These are phyloP conservation scores for Stachybotrys echinatus DNA, from an alignment of 2,329 filamentous ascomycete genomes.

Conservation along the genomic window DNA sequence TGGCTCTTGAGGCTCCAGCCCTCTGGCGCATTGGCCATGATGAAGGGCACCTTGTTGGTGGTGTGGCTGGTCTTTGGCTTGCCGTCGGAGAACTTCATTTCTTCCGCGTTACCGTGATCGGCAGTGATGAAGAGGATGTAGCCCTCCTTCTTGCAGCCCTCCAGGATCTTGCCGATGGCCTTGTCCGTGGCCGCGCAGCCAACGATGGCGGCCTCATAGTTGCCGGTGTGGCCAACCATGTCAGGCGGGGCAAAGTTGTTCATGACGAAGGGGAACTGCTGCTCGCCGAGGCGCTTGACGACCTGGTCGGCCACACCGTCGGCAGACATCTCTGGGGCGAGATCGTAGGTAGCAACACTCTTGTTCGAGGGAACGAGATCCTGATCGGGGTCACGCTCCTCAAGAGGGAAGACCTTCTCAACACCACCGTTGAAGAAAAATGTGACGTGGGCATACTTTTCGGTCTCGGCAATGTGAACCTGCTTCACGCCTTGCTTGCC, in stretches of 20 bases:
- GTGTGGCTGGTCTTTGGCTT: slow-evolving; percentile 98
- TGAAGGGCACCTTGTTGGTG: slow-evolving; percentile 93
- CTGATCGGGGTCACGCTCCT: slow-evolving; percentile 78
- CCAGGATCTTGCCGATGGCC: slow-evolving; percentile 88
- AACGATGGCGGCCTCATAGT: slow-evolving; percentile 89
- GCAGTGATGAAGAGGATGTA: slow-evolving; percentile 94
- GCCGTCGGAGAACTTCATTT: slow-evolving; percentile 95
- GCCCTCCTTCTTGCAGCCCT: slow-evolving; percentile 86
- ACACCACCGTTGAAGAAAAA: slow-evolving; percentile 99
- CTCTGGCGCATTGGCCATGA: slow-evolving; percentile 94
- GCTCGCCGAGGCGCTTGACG: slow-evolving; percentile 76
- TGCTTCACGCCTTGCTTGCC: slow-evolving; percentile 85
- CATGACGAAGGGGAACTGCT: slow-evolving; percentile 95
- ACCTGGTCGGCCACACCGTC: slow-evolving; percentile 86
- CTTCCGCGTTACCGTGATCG: slow-evolving; percentile 97
- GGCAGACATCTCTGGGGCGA: slow-evolving; percentile 93
- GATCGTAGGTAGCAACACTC: slow-evolving; percentile 87
- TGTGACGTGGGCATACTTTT: slow-evolving; percentile 99
- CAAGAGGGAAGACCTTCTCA: slow-evolving; percentile 90
- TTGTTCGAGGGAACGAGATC: slow-evolving; percentile 83
- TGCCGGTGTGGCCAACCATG: slow-evolving; percentile 98
- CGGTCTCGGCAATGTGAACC: slow-evolving; percentile 95
- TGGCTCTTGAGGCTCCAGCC: slow-evolving; percentile 82
- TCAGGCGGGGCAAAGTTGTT: slow-evolving; percentile 99
- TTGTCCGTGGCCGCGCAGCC: slow-evolving; percentile 84